Base-by-base conservation (phyloP, 805 yeast species). In the Candida peoriensis region DNA sequence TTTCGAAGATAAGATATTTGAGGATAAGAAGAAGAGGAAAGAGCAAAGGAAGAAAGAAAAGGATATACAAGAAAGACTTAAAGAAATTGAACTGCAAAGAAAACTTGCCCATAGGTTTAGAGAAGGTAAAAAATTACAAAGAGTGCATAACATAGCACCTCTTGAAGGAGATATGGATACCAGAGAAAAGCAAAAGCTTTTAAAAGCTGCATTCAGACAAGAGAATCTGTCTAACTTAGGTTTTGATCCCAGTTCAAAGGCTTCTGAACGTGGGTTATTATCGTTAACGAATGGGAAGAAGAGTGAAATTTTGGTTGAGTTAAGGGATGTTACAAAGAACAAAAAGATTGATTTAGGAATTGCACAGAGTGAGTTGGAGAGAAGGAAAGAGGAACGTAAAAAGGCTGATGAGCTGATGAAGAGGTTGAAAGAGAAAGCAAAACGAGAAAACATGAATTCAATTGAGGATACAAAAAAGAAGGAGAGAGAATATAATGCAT, bases 171-270 rank as follows among this genome's bases (percentile, higher is more conserved):
- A 28, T 33, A 43, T 30, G 40, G 46, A 25, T 48, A 55, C 27
- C 36, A 52, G 44, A 26, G 52, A 54, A 15, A 43, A 57, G 28
- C 50, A 50, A 29, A 48, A 44, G 4, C 43, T 61, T 11, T 44
- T 64, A 6, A 56, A 56, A 38, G 55, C 59, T 13, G 70, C 73
- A 4, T 61, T 69, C 42, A 60, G 62, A n/a, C 52, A 60, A 29
- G 55, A 61, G 3, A 55, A 66, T 23, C 48, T 74, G 13, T 55
- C 58, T 14, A 54, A 57, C 12, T 52, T 74, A 27, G 81, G 81
- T 2, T 74, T 68, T 45, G 78, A 74, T 50, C 80, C 80, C 3
- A 68, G 74, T 12, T 36, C 49, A 7, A 43, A 39, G 20, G 30
- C 57, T 25, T 32, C 36, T 20, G 40, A 43, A 10, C 41, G 35